Evolutionary conservation across 441 rosid species (phyloP), one percentile per base, ranked within the genome.

Genomic region (Geranium incanum): DNA sequence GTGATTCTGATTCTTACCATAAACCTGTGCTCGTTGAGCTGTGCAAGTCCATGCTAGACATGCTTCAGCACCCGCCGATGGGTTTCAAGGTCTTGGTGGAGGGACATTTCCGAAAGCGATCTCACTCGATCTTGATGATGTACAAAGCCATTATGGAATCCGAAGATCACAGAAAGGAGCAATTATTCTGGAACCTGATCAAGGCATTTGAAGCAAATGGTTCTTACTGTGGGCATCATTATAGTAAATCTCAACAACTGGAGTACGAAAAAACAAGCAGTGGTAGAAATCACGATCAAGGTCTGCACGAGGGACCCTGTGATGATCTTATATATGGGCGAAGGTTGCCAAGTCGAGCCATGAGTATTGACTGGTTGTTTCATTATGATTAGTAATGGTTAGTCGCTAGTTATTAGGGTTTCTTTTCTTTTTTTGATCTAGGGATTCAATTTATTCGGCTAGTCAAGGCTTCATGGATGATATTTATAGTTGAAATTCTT

Each of bases 201-300:
- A 39, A 52, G 11, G 64, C 75, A 4, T 68, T 77, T 9, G 72
- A 50, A 48, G 66, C 2, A n/a, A 74, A 74, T 16, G 75, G 77
- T 8, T 39, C 68, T 15, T 70, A 74, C 4, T 77, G 80, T 63
- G 45, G 19, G 37, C 80, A 74, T 70, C 67, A 73, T 4, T 67
- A 37, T 28, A 33, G 11, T 62, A 33, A 18, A 50, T 41, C 37
- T 38, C 50, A 13, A 6, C 4, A 8, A 4, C 0, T 6, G 36
- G 43, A 66, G 68, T 7, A 6, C 6, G 12, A 0, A 21, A 21
- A 23, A 8, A 62, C 36, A 62, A 62, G 9, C n/a, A 19, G n/a
- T 1, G 9, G 66, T 7, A 0, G 72, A 59, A 70, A 76, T 63
- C 50, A 55, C 19, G 8, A 15, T 4, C 15, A n/a, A 0, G 57